A percentile compares a stretch with the other conserved stretches of the same genome.
Evolutionary conservation across 2,329 filamentous ascomycete species (phyloP).

Genomic region (Colletotrichum agaves): DNA sequence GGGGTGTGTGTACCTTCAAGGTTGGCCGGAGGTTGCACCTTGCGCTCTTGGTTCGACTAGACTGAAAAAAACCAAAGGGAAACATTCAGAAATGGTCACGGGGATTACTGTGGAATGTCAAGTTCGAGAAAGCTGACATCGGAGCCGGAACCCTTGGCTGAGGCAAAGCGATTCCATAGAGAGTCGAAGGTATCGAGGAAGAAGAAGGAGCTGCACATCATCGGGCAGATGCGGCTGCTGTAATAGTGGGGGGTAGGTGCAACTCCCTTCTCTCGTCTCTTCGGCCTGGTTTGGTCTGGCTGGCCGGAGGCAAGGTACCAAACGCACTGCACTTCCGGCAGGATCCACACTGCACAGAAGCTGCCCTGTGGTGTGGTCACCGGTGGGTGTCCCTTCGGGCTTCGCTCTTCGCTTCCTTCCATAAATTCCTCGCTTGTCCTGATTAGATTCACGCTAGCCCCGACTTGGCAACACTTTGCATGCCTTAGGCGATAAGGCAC

Average conservation of each 20-base stretch:
- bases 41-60: background rate
- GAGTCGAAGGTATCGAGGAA: conserved; percentile 22
- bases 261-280: conserved; percentile 7
- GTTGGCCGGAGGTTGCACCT: background rate
- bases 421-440: conserved; percentile 7
- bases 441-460: conserved; percentile 29
- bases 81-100: background rate
- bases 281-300: too few species aligned
- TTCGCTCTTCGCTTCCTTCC: conserved; percentile 8
- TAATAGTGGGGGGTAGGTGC: conserved; percentile 30
- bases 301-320: too few species aligned
- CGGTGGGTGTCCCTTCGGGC: conserved; percentile 11
- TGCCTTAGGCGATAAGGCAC: conserved; percentile 36
- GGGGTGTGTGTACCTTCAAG: conserved; percentile 30
- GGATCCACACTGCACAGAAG: background rate
- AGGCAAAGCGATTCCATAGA: background rate
- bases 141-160: background rate
- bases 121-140: background rate
- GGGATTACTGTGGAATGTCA: background rate
- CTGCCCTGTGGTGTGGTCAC: background rate
- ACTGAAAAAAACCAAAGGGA: background rate
- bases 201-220: conserved; percentile 33
- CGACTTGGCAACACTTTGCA: background rate
- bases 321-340: too few species aligned
- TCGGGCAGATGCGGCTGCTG: conserved; percentile 36